Evolutionary conservation across 805 yeast species (phyloP).

Genomic region (Spathaspora boniae): DNA sequence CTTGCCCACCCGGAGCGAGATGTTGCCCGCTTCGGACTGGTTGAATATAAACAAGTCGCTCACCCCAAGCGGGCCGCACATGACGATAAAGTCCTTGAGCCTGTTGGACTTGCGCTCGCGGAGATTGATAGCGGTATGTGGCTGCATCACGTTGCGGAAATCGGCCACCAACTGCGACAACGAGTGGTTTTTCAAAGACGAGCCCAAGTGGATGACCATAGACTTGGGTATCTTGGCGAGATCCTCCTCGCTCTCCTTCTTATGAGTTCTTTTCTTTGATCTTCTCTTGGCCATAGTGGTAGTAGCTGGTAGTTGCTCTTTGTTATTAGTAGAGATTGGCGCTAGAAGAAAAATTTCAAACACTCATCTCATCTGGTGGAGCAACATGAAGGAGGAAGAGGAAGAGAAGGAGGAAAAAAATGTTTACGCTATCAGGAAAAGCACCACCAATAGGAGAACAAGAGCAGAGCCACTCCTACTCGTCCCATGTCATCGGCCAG

Average conservation of each 20-base stretch:
- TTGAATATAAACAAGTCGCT: conserved; percentile 84
- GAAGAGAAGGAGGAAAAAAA: background rate
- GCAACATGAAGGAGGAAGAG: background rate
- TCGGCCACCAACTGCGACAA: conserved; percentile 82
- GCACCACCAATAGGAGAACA: background rate
- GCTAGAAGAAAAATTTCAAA: conserved; percentile 1
- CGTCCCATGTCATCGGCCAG: conserved; percentile 6
- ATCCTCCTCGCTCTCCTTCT: conserved; percentile 58
- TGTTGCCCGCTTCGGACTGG: conserved; percentile 73
- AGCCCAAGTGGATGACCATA: conserved; percentile 89
- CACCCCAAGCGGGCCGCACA: conserved; percentile 96
- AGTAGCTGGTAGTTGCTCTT: background rate
- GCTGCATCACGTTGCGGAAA: conserved; percentile 88
- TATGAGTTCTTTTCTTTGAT: conserved; percentile 86
- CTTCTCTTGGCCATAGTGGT: conserved; percentile 38
- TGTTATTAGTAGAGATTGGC: no score
- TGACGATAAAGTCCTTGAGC: conserved; percentile 90
- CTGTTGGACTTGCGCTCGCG: conserved; percentile 84
- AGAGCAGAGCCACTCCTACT: background rate
- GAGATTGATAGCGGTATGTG: conserved; percentile 89
- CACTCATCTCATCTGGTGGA: conserved; percentile 7
- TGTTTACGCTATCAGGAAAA: background rate
- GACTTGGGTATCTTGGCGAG: conserved; percentile 78
- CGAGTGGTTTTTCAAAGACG: conserved; percentile 72
- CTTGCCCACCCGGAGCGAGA: conserved; percentile 78